Base-by-base conservation (phyloP, 192 early-diverging fungal genomes). In the Coemansia sp. region DNA sequence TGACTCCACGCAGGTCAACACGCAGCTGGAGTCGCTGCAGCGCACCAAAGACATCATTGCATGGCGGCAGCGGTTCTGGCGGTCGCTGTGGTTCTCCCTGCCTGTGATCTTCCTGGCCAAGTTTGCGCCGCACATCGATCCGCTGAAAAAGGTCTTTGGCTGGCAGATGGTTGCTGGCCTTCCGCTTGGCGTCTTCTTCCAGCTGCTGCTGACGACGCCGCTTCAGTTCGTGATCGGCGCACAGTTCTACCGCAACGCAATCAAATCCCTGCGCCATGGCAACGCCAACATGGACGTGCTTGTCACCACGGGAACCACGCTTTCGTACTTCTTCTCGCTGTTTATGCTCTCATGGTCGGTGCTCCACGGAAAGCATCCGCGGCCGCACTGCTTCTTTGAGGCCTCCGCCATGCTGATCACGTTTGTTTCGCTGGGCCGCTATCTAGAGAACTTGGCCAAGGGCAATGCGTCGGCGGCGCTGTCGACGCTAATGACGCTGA, bases 261-360 rank as follows among this genome's bases (percentile, higher is more conserved):
- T 86, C 72, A 90, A 91, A 68, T 87, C 95, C 0, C 63, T 97
- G 25, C 71, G 76, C 42, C 94, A 96, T 58, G 87, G 86, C 20
- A 87, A 86, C 39, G 93, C 95, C 63, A 99, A 92, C 59, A 99
- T 99, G 97, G 97, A 99, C 68, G 92, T 97, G 35, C 77, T 99
- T 25, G 86, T 99, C 25, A 83, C 87, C 1, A 80, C 96, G 10
- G 93, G 94, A 4, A 99, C 97, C 1, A 74, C 92, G 39, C 84
- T 91, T 13, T 91, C 95, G 1, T 97, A 92, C 77, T 68, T 84
- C 5, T 96, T 94, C 69, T 94, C 92, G 21, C 81, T 89, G 37
- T 79, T 93, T 21, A 86, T 91, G 45, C 88, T 97, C 75, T 33
- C 86, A 7, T 87, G 84, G 74, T 84, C 88, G 0, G 59, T 94